Evolutionary conservation across 106 monocot genomes (phyloP).

Genomic region (Dendrobium officinale): DNA sequence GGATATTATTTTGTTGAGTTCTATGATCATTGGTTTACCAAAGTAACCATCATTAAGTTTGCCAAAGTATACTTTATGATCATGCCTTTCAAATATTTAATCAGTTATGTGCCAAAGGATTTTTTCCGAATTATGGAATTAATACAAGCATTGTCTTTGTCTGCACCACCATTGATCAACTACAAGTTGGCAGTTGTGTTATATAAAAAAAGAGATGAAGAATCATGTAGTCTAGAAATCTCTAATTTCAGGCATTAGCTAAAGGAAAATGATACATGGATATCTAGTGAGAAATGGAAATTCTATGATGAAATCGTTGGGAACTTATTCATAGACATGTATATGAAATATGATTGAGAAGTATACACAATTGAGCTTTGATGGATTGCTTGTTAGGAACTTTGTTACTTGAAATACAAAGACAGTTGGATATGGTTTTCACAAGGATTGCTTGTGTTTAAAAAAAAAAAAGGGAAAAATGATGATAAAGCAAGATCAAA

Average conservation of each 20-base stretch:
- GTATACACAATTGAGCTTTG: conserved; percentile 29
- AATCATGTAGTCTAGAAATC: conserved; percentile 45
- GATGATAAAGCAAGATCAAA: too few relatives aligned
- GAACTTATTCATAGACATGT: conserved; percentile 62
- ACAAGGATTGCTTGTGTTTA: conserved; percentile 21
- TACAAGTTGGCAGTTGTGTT: conserved; percentile 11
- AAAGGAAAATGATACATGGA: conserved; percentile 33
- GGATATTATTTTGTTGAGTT: conserved; percentile 32
- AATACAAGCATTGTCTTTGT: conserved; percentile 15
- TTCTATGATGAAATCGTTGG: conserved; percentile 18
- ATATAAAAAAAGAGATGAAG: conserved; percentile 16
- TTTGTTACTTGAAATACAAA: conserved; percentile 41
- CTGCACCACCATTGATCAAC: conserved; percentile 11
- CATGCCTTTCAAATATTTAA: conserved; percentile 15
- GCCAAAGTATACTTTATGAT: conserved; percentile 19
- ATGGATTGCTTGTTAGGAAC: conserved; percentile 25
- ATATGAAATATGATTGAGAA: conserved; percentile 51
- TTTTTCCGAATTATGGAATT: conserved; percentile 20
- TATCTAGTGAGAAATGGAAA: conserved; percentile 10
- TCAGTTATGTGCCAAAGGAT: conserved; percentile 18
- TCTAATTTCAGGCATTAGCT: conserved; percentile 28
- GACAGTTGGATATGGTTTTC: conserved; percentile 41
- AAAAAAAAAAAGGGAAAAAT: too few relatives aligned
- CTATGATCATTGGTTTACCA: conserved; percentile 33
- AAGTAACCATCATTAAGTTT: not conserved